Evolutionary conservation across 2,329 filamentous ascomycete species (phyloP), one percentile per base, ranked within the genome.

Genomic region (Penicillium sp.): DNA sequence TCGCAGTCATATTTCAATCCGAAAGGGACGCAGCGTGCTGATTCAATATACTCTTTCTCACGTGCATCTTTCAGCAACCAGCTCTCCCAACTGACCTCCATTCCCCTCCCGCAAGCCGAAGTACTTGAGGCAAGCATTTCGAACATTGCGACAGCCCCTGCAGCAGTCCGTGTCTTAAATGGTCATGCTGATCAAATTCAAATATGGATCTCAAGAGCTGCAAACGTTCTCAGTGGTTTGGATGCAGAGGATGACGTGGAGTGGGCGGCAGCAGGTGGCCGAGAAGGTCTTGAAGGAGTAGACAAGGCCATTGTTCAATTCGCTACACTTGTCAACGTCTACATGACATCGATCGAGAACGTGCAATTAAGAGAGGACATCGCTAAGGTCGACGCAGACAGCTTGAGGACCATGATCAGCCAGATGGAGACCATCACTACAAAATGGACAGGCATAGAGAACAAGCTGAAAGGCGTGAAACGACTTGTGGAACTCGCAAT

Each of bases 171-270:
- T 54, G 90, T 91, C 0, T 80, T 97, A 49, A 87, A 90, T 59
- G 88, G 89, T 61, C 90, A 93, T 10, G 90, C 92, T 4, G 90
- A 95, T 56, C 92, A 97, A 72, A 97, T 99, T 60, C 83, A 88
- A 58, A 87, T 88, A 65, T 99, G 94, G 94, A 96, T 96, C 67
- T 83, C 83, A 58, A 96, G 96, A 71, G 93, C 93, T 0, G 87
- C 87, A 0, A 90, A 95, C 64, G 92, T 97, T 29, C 85, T 99
- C 48, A 83, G 84, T 49, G 92, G 92, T 5, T 78, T 99, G 39
- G 91, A 97, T 70, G 91, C 92, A 48, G 93, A 97, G 58, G 94
- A 97, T 70, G 94, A 99, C 68, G 91, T 97, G 15, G 93, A 97
- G 71, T 99, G 94, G 94, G 92, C 84, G 8, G 83, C 94, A 2